A percentile compares a stretch with the other conserved stretches of the same genome.
These are phyloP conservation scores for Penicillium sp. DNA, from an alignment of 2,329 filamentous ascomycete species.

Conservation along the genomic window DNA sequence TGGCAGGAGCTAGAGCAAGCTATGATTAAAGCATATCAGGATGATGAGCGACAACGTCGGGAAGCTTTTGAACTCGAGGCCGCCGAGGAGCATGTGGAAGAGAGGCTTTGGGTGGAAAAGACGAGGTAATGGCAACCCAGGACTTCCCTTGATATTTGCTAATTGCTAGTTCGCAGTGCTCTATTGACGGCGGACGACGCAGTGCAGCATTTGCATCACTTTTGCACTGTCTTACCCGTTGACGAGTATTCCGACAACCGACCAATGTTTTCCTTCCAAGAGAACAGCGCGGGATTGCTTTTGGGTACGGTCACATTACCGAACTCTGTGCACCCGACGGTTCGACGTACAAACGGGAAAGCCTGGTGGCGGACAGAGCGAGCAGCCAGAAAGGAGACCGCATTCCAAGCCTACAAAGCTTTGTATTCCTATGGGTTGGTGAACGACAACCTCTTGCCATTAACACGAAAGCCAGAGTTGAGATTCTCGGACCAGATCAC, in stretches of 20 bases:
- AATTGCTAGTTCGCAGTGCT: conserved; percentile 46
- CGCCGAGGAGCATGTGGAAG: conserved; percentile 39
- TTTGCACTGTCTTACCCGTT: conserved; percentile 65
- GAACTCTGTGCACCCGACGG: conserved; percentile 61
- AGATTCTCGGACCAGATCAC: conserved; percentile 9
- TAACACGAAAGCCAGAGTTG: conserved; percentile 34
- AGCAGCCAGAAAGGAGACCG: conserved; percentile 75
- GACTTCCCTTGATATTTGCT: neutral
- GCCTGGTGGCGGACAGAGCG: conserved; percentile 68
- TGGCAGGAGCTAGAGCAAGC: conserved; percentile 69
- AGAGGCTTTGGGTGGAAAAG: conserved; percentile 43
- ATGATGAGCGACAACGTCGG: conserved; percentile 57
- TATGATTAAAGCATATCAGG: conserved; percentile 71
- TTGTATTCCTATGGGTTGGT: conserved; percentile 71
- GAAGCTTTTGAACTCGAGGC: conserved; percentile 53
- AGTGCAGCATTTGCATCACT: conserved; percentile 75
- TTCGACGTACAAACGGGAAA: conserved; percentile 57
- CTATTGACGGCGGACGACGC: conserved; percentile 71
- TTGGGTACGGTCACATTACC: conserved; percentile 69
- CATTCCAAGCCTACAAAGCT: conserved; percentile 73
- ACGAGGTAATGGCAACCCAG: conserved; percentile 21
- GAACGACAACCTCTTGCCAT: conserved; percentile 74
- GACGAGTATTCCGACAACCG: conserved; percentile 60
- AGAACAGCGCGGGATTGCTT: conserved; percentile 20
- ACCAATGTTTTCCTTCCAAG: conserved; percentile 61